Base-by-base conservation (phyloP, 2,329 filamentous ascomycete genomes). In the Arthrinium puccinioides region DNA sequence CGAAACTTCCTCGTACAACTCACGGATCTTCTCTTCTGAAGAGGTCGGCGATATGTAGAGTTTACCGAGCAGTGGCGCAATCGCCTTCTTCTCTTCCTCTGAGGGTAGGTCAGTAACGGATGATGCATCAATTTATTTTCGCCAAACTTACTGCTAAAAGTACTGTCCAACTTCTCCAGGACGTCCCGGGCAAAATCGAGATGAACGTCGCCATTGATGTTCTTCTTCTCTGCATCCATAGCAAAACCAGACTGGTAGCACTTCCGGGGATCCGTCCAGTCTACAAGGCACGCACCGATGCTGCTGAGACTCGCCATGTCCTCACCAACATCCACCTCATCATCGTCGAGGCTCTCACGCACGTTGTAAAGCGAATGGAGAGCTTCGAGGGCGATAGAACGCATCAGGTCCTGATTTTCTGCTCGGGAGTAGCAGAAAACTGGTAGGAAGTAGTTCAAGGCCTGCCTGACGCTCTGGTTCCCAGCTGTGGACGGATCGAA, bases 181-280 rank as follows among this genome's bases (percentile, higher is more conserved):
- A 95, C 78, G 47, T 86, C 82, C 40, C 72, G 72, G 1, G 87
- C 86, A 44, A 97, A 74, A 9, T 84, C 74, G 2, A 94, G 69
- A 53, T 96, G 90, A 4, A 90, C 79, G 55, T 88, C 82, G 8
- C 83, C 83, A 44, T 84, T 82, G 13, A 85, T 73, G 36, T 66
- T 69, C 64, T 74, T 81, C 59, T 76, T 81, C 37, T 75, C 70
- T 2, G 67, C 68, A 33, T 84, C 76, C 41, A 66, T 62, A 2
- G 70, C 52, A 2, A 63, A 49, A 5, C 61, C 66, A 46, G 65
- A 71, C 39, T 58, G 72, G 62, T 63, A 84, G 63, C 66, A 86
- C 59, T 94, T 89, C 34, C 90, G 72, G 25, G 89, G 88, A 57
- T 97, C 90, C 0, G 90, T 97, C 92, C 90, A 97, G 57, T 97